Evolutionary conservation across 208 protist genomes (phyloP).

Genomic region (Leishmania tropica): DNA sequence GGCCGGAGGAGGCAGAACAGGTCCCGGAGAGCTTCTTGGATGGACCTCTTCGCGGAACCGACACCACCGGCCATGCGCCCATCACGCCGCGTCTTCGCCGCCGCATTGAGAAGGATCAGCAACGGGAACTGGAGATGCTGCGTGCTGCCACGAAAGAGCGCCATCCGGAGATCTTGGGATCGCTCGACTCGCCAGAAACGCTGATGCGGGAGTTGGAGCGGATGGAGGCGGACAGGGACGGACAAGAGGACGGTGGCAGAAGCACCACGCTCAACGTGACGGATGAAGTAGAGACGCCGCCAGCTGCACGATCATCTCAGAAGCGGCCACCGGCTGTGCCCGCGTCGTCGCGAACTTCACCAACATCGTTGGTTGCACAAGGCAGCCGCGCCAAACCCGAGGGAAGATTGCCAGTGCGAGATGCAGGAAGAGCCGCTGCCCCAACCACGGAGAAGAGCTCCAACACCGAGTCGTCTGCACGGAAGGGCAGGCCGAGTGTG

Average conservation of each 20-base stretch:
- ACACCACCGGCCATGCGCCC: conserved; percentile 48
- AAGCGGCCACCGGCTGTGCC: not conserved
- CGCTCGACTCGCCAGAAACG: conserved; percentile 20
- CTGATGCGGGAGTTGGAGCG: conserved; percentile 14
- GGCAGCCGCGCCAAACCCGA: not conserved
- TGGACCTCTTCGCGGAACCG: conserved; percentile 15
- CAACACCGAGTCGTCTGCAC: not conserved
- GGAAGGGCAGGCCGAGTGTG: not conserved
- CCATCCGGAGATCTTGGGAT: conserved; percentile 16
- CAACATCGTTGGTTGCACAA: not conserved
- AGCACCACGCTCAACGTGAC: not conserved
- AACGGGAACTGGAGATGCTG: conserved; percentile 35
- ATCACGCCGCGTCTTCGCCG: conserved; percentile 37
- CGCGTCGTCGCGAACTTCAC: not conserved
- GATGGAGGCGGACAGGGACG: conserved; percentile 16
- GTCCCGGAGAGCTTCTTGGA: not conserved
- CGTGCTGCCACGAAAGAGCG: conserved; percentile 22
- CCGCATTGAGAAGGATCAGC: conserved; percentile 43
- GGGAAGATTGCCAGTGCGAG: not conserved
- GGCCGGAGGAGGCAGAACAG: not conserved
- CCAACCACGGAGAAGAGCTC: not conserved
- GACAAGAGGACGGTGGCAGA: not conserved
- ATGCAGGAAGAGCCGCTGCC: not conserved
- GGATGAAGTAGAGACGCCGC: not conserved
- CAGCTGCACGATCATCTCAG: not conserved